A percentile compares a stretch with the other conserved stretches of the same genome.
phyloP scores from a whole-genome alignment of 305 asterid species.

The Solanum hybrid region DNA sequence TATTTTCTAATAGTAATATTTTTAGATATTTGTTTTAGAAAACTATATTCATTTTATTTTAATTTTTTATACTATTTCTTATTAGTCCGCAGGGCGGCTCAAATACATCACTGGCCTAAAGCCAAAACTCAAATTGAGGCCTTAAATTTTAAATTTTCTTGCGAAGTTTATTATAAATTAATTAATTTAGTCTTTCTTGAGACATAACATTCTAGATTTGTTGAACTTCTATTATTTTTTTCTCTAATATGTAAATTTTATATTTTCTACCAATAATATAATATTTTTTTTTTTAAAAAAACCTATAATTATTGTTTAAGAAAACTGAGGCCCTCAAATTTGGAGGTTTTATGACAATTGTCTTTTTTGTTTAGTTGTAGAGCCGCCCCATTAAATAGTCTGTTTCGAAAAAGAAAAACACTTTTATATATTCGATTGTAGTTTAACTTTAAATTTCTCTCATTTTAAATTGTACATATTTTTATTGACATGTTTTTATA shows the following conservation, averaged over 20 bases:
- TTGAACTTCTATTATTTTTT: too few relatives aligned
- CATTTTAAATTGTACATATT: neutral
- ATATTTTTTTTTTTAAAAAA: too few relatives aligned
- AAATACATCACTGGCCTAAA: neutral
- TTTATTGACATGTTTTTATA: neutral
- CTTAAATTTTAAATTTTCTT: too few relatives aligned
- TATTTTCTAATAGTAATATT: neutral
- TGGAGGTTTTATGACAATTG: neutral
- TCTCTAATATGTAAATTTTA: too few relatives aligned
- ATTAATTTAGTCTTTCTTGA: neutral
- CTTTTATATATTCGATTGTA: neutral
- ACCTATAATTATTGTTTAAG: neutral
- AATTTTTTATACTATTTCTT: neutral
- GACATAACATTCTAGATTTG: neutral
- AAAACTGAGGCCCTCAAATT: neutral
- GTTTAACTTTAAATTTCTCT: neutral
- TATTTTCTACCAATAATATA: too few relatives aligned
- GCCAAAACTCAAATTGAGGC: fast-evolving
- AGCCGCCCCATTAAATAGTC: too few relatives aligned
- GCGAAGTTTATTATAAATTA: too few relatives aligned
- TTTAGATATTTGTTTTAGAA: neutral
- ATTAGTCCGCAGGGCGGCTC: neutral
- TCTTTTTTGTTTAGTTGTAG: neutral
- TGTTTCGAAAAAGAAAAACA: neutral
- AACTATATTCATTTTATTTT: neutral